These are phyloP conservation scores for Leccinum variicolor DNA, from an alignment of 768 basidiomycete species.

Conservation along the genomic window DNA sequence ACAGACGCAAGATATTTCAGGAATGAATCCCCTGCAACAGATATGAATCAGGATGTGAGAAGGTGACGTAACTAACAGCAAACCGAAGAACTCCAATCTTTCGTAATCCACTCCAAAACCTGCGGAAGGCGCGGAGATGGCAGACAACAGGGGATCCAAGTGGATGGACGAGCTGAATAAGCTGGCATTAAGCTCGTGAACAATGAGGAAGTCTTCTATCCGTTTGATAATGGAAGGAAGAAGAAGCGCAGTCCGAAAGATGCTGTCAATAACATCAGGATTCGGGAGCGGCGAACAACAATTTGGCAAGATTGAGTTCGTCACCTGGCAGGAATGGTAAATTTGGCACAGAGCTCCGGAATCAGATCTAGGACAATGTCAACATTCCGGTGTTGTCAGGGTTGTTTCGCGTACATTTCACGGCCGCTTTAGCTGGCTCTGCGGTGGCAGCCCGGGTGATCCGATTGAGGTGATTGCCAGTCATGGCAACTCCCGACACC, in stretches of 20 bases:
- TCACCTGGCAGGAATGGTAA: slow-evolving; percentile 71
- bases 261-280: slow-evolving; percentile 40
- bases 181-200: slow-evolving; percentile 73
- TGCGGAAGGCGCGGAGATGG: slow-evolving; percentile 69
- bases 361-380: slow-evolving; percentile 58
- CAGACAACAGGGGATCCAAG: slow-evolving; percentile 58
- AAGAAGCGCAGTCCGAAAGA: slow-evolving; percentile 62
- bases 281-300: slow-evolving; percentile 14
- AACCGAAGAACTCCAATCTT: slow-evolving; percentile 79
- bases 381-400: slow-evolving; percentile 25
- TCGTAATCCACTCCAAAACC: slow-evolving; percentile 77
- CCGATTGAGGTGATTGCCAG: slow-evolving; percentile 61
- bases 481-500: slow-evolving; percentile 48
- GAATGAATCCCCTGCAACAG: slow-evolving; percentile 64
- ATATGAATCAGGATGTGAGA: slow-evolving; percentile 23
- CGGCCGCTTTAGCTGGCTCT: slow-evolving; percentile 37
- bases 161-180: slow-evolving; percentile 61
- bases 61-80: slow-evolving; percentile 13
- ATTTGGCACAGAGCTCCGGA: slow-evolving; percentile 76
- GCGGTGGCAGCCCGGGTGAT: slow-evolving; percentile 37
- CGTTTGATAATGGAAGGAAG: slow-evolving; percentile 72
- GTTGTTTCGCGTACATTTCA: slow-evolving; percentile 53
- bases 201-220: slow-evolving; percentile 71
- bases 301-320: slow-evolving; percentile 20
- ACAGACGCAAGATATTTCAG: slow-evolving; percentile 76